Evolutionary conservation across 352 stramenopile species (phyloP), one percentile per base, ranked within the genome.

Genomic region (Phytophthora ramorum): DNA sequence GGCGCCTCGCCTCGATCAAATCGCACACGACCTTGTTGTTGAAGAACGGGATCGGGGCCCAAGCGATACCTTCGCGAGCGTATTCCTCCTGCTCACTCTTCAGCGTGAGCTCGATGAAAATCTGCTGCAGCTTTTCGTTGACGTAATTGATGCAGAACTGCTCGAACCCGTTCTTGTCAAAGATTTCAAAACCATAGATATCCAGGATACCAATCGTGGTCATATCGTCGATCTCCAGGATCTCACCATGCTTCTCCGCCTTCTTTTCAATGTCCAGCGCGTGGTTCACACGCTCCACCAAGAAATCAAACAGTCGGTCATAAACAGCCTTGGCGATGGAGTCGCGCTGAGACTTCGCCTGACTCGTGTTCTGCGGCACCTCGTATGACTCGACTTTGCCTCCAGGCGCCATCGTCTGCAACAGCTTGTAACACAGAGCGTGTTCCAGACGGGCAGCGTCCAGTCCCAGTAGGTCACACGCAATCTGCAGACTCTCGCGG

Each of bases 141-240:
- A 95, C 92, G 50, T 96, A 98, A 73, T 98, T 98, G 85, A 98
- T 98, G 60, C 93, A 98, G 43, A 98, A 96, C 69, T 99, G 96
- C 69, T 98, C 93, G 68, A 98, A 98, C 14, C 84, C 91, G 68
- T 99, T 99, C 37, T 89, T 90, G 49, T 97, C 80, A 58, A 98
- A 98, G 19, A 92, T 91, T 70, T 99, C 97, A 81, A 99, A 99
- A 1, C 97, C 96, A 69, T 98, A 99, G 58, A 99, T 98, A 68
- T 99, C 97, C 35, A 98, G 76, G 30, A 99, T 96, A 47, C 94
- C 92, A 67, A 98, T 90, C 52, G 72, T 95, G 16, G 78, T 86
- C 79, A 93, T 90, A 16, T 88, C 65, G 66, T 90, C 47, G 62
- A 89, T 84, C 35, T 93, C 81, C 44, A 93, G 47, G 7, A 90